phyloP scores from a whole-genome alignment of 192 early-diverging fungal species.

The Polychytrium aggregatum region DNA sequence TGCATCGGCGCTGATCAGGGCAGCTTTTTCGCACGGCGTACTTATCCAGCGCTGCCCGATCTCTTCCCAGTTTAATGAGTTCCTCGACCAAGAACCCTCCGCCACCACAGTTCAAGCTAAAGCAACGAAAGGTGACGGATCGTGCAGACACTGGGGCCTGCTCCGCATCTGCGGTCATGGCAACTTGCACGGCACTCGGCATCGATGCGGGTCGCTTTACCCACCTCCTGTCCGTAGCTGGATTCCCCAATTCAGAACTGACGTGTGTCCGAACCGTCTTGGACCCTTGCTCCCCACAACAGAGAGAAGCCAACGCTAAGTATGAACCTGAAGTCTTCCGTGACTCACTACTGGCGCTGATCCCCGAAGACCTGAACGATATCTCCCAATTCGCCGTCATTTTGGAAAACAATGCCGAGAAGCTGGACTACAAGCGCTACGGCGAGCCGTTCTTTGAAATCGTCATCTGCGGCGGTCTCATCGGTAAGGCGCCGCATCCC shows the following conservation, averaged over 20 bases:
- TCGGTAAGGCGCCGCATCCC: slow-evolving; percentile 66
- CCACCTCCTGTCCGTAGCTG: too few relatives aligned
- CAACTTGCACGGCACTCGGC: too few relatives aligned
- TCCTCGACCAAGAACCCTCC: too few relatives aligned
- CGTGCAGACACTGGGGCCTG: background rate
- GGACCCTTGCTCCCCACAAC: too few relatives aligned
- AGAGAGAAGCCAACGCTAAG: slow-evolving; percentile 57
- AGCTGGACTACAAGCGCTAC: slow-evolving; percentile 92
- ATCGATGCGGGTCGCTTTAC: too few relatives aligned
- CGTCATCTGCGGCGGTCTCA: slow-evolving; percentile 80
- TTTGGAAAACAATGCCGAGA: slow-evolving; percentile 73
- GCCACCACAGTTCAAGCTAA: slow-evolving; percentile 32
- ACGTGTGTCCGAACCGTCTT: background rate
- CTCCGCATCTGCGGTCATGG: too few relatives aligned
- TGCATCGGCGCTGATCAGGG: too few relatives aligned
- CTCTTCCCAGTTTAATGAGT: too few relatives aligned
- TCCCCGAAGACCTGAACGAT: slow-evolving; percentile 41
- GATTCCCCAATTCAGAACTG: too few relatives aligned
- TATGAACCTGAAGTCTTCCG: slow-evolving; percentile 55
- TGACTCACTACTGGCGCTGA: slow-evolving; percentile 35
- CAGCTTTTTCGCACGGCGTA: too few relatives aligned
- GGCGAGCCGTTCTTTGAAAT: slow-evolving; percentile 90
- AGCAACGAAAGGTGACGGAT: slow-evolving; percentile 27
- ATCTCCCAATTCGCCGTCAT: slow-evolving; percentile 61
- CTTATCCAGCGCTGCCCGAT: too few relatives aligned